Percentiles rank a stretch among this genome's conserved stretches.
Evolutionary conservation across 208 protist species (phyloP).

Genomic region (Trypanosoma lewisi): DNA sequence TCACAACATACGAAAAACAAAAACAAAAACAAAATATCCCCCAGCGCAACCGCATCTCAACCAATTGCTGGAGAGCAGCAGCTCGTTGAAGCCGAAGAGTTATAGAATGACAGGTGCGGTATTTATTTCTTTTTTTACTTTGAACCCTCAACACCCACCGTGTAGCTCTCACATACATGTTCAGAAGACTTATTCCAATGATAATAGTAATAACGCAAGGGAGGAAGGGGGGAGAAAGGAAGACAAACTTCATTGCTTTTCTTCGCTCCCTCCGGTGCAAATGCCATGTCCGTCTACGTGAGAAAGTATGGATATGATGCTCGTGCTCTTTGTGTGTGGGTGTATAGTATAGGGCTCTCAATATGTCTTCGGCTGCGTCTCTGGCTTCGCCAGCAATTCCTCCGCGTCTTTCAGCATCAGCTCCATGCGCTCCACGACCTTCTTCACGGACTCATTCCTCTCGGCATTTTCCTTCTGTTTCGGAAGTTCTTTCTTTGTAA

Average conservation of each 20-base stretch:
- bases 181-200: too few species aligned
- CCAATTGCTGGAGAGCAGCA: too few species aligned
- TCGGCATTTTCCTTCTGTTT: conserved; percentile 43
- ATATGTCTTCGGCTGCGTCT: conserved; percentile 49
- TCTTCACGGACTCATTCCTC: conserved; percentile 35
- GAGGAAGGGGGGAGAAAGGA: too few species aligned
- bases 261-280: not conserved
- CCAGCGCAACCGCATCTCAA: too few species aligned
- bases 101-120: too few species aligned
- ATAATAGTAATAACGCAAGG: too few species aligned
- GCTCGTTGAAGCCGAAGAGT: too few species aligned
- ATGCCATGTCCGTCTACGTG: not conserved
- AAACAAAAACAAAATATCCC: conserved; percentile 9
- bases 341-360: conserved; percentile 10
- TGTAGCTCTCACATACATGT: too few species aligned
- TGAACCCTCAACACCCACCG: too few species aligned
- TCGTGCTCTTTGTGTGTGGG: too few species aligned
- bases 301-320: not conserved
- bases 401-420: conserved; percentile 80
- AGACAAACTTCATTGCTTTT: conserved; percentile 10
- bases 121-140: too few species aligned
- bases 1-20: conserved; percentile 6
- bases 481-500: conserved; percentile 58
- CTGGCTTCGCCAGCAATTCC: conserved; percentile 41
- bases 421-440: conserved; percentile 45